Conservation (phyloP, 1,284 basidiomycete genomes). For the Schizophyllum commune region DNA sequence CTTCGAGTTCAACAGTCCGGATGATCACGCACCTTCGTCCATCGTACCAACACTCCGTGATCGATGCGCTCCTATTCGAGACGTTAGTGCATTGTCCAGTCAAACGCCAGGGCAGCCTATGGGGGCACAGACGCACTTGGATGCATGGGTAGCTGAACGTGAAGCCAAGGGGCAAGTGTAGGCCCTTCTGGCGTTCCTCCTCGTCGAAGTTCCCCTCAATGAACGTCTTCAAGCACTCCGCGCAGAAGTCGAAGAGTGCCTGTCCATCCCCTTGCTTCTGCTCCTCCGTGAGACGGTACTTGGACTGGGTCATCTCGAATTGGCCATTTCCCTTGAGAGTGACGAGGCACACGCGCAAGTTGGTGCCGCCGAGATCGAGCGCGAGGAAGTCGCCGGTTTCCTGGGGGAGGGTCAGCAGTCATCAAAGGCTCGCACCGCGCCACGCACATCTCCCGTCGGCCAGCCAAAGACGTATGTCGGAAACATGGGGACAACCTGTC, state of each 20-base stretch:
- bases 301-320: slow-evolving; percentile 97
- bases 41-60: slow-evolving; percentile 91
- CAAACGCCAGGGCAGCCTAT: background rate
- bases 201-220: slow-evolving; percentile 69
- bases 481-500: slow-evolving; percentile 91
- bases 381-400: slow-evolving; percentile 88
- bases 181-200: slow-evolving; percentile 51
- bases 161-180: slow-evolving; percentile 83
- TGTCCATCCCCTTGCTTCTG: slow-evolving; percentile 98
- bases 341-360: slow-evolving; percentile 96
- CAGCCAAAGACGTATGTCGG: slow-evolving; percentile 97
- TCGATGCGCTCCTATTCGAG: slow-evolving; percentile 86
- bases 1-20: too few species aligned
- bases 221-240: slow-evolving; percentile 88
- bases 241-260: slow-evolving; percentile 95
- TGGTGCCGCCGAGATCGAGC: slow-evolving; percentile 92
- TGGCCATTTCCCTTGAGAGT: slow-evolving; percentile 87
- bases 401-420: background rate
- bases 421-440: background rate
- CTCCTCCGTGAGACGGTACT: slow-evolving; percentile 95
- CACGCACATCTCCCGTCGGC: slow-evolving; percentile 70
- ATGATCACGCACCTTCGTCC: slow-evolving; percentile 64
- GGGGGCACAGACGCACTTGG: background rate
- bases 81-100: background rate
- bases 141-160: slow-evolving; percentile 93